Evolutionary conservation across 768 basidiomycete species (phyloP), one percentile per base, ranked within the genome.

Genomic region (Porphyrellus cyaneotinctus): DNA sequence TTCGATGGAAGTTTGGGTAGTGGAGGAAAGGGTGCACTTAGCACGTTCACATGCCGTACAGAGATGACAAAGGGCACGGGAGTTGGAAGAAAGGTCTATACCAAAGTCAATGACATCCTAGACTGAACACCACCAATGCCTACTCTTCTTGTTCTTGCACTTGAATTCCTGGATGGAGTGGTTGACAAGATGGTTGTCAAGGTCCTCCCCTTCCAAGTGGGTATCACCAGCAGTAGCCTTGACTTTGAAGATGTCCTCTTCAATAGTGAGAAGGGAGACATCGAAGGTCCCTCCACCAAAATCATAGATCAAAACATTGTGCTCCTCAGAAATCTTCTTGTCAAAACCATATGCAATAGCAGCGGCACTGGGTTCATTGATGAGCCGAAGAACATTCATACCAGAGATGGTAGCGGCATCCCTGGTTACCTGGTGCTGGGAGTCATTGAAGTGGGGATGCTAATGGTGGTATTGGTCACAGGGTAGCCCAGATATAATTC

Each of bases 301-400:
- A 79, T 98, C 95, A 77, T 97, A 97, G 71, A 97, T 95, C 67
- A 97, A 82, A 63, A 98, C 94, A 68, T 97, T 95, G 56, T 88
- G 87, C 74, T 98, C 95, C 59, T 88, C 87, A 28, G 71, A 70
- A 53, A 88, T 84, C 75, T 95, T 91, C 77, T 94, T 93, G 78
- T 97, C 95, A 48, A 98, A 90, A 76, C 95, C 95, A 74, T 98
- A 97, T 32, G 95, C 95, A 65, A 97, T 97, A 58, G 95, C 95
- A 47, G 95, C 95, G 37, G 95, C 95, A 42, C 95, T 98, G 35
- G 95, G 94, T 73, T 98, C 95, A 76, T 97, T 97, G 78, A 97
- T 95, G 72, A 97, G 97, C 76, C 95, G 93, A 66, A 95, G 89
- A 56, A 97, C 90, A 68, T 95, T 93, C 59, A 98, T 75, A 57